Evolutionary conservation across 257 asterid species (phyloP).

Genomic region (Scutellaria baicalensis): DNA sequence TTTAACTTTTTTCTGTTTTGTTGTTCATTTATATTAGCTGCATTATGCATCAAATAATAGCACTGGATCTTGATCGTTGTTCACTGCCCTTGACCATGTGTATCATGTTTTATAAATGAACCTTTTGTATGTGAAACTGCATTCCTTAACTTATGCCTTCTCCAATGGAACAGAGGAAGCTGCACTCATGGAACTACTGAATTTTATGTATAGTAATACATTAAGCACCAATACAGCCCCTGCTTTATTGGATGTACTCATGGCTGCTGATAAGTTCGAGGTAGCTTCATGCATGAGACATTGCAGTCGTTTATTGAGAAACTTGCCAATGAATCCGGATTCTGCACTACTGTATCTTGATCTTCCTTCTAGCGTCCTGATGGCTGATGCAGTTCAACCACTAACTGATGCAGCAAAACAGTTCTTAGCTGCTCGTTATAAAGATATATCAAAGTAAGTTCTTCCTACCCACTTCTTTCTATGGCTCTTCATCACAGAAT

Average conservation of each 20-base stretch:
- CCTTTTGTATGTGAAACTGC: background rate
- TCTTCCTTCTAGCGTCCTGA: conserved; percentile 79
- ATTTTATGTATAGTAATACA: conserved; percentile 86
- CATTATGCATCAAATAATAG: background rate
- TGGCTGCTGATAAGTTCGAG: conserved; percentile 99
- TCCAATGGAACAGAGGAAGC: conserved; percentile 76
- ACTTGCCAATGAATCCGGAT: conserved; percentile 83
- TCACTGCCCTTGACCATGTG: background rate
- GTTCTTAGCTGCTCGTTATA: conserved; percentile 69
- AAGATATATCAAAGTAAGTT: conserved; percentile 73
- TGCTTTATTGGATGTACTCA: conserved; percentile 74
- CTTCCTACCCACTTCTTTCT: background rate
- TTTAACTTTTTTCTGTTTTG: background rate
- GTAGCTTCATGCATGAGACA: conserved; percentile 97
- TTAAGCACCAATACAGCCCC: conserved; percentile 61
- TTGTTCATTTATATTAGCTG: background rate
- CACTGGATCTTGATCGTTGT: background rate
- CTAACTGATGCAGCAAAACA: conserved; percentile 86
- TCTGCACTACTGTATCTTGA: conserved; percentile 83
- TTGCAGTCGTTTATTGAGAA: conserved; percentile 76
- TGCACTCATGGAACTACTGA: conserved; percentile 94
- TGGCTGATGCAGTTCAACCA: conserved; percentile 98
- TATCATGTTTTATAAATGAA: background rate
- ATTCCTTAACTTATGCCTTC: background rate
- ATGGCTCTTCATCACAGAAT: background rate